Conservation (phyloP, 345 rosid species). For the Kandelia obovata region DNA sequence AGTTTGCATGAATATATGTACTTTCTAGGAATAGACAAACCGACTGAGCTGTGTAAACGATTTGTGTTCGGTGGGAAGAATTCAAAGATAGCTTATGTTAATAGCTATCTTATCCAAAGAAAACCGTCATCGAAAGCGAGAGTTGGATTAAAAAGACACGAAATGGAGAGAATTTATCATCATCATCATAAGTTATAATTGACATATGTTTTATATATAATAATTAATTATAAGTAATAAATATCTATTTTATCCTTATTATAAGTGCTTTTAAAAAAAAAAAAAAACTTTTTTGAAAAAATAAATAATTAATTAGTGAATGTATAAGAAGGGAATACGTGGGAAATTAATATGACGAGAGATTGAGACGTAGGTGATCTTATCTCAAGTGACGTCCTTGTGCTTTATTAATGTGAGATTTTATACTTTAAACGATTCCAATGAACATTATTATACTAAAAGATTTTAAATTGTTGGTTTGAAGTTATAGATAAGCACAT, state of each 20-base stretch:
- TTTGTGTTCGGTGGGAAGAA: not conserved
- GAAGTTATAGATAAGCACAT: too few relatives aligned
- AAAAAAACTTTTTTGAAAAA: too few relatives aligned
- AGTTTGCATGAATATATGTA: not conserved
- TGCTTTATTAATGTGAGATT: too few relatives aligned
- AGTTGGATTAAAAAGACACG: not conserved
- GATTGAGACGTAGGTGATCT: conserved; percentile 19
- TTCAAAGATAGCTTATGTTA: not conserved
- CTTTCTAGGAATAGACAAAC: not conserved
- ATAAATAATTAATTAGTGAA: conserved; percentile 7
- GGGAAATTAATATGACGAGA: conserved; percentile 17
- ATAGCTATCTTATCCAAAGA: not conserved
- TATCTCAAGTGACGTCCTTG: conserved; percentile 12
- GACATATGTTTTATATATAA: too few relatives aligned
- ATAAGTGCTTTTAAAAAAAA: too few relatives aligned
- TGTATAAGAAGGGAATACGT: conserved; percentile 36
- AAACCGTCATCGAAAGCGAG: not conserved
- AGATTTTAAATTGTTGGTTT: too few relatives aligned
- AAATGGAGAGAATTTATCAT: too few relatives aligned
- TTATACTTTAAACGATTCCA: too few relatives aligned
- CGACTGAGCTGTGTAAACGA: not conserved
- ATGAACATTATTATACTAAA: too few relatives aligned
- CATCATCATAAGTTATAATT: too few relatives aligned
- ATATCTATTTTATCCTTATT: too few relatives aligned
- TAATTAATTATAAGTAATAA: too few relatives aligned